Percentiles rank a stretch among this genome's conserved stretches.
These are phyloP conservation scores for Boletus pseudopeckii DNA, from an alignment of 768 basidiomycete genomes.

Conservation along the genomic window DNA sequence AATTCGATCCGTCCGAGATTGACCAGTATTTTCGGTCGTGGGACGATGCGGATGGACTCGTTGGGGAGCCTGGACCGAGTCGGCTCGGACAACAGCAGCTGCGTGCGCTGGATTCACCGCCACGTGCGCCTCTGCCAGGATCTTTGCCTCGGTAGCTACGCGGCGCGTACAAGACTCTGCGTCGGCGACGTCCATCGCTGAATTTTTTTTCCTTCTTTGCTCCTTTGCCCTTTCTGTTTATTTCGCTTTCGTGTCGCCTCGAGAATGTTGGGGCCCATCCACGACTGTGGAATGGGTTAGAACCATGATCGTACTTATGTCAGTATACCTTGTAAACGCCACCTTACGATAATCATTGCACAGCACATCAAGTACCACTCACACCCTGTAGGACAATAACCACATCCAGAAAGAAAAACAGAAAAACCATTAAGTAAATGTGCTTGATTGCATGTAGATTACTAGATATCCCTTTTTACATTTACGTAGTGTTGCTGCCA, in stretches of 20 bases:
- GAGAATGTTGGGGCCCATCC: neutral
- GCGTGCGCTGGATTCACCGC: neutral
- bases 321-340: too few relatives aligned
- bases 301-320: too few relatives aligned
- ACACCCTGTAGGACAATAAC: too few relatives aligned
- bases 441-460: too few relatives aligned
- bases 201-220: neutral
- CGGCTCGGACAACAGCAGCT: neutral
- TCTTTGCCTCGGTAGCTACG: neutral
- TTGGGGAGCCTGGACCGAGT: neutral
- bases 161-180: conserved; percentile 7
- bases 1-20: conserved; percentile 70
- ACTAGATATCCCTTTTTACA: too few relatives aligned
- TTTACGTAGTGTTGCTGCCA: too few relatives aligned
- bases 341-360: too few relatives aligned
- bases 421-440: too few relatives aligned
- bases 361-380: too few relatives aligned
- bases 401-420: too few relatives aligned
- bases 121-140: neutral
- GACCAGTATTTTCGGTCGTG: conserved; percentile 64
- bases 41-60: conserved; percentile 15
- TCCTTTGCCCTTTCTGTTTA: too few relatives aligned
- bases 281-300: conserved; percentile 21
- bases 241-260: neutral
- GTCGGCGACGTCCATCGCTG: conserved; percentile 7